Conservation (phyloP, 1,139 yeast species). For the Candida smagusa region DNA sequence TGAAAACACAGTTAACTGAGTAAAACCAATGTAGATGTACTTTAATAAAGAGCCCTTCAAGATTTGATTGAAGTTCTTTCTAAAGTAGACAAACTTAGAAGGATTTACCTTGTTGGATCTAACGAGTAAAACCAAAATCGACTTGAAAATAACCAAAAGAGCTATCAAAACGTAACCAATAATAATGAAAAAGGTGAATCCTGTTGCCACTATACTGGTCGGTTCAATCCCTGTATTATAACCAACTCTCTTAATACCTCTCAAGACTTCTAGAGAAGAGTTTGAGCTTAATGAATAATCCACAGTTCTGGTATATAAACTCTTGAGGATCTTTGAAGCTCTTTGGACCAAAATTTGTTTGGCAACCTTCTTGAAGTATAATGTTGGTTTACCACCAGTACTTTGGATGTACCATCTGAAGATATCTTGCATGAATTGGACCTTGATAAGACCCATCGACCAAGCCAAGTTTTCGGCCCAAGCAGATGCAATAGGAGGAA, state of each 20-base stretch:
- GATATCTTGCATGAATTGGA: constrained; percentile 68
- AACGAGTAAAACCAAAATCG: constrained; percentile 44
- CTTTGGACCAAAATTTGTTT: constrained; percentile 68
- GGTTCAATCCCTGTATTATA: constrained; percentile 66
- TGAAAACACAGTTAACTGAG: constrained; percentile 66
- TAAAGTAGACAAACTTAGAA: constrained; percentile 45
- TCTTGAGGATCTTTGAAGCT: constrained; percentile 33
- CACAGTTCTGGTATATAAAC: constrained; percentile 23
- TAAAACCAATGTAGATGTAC: constrained; percentile 71
- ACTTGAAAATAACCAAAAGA: constrained; percentile 51
- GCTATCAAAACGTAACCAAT: constrained; percentile 53
- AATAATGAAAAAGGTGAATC: constrained; percentile 68
- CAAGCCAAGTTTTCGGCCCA: constrained; percentile 83
- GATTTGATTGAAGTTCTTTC: constrained; percentile 51
- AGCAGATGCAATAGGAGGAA: constrained; percentile 77
- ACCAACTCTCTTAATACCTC: constrained; percentile 77
- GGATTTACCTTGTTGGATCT: constrained; percentile 45
- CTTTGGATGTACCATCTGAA: constrained; percentile 80
- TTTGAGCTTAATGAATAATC: constrained; percentile 36
- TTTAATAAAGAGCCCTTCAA: constrained; percentile 68
- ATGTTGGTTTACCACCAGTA: constrained; percentile 71
- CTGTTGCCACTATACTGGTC: constrained; percentile 70
- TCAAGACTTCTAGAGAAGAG: constrained; percentile 54
- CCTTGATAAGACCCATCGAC: constrained; percentile 79
- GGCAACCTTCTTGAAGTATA: constrained; percentile 55